phyloP scores from a whole-genome alignment of 768 basidiomycete species.

The Suillus luteus region DNA sequence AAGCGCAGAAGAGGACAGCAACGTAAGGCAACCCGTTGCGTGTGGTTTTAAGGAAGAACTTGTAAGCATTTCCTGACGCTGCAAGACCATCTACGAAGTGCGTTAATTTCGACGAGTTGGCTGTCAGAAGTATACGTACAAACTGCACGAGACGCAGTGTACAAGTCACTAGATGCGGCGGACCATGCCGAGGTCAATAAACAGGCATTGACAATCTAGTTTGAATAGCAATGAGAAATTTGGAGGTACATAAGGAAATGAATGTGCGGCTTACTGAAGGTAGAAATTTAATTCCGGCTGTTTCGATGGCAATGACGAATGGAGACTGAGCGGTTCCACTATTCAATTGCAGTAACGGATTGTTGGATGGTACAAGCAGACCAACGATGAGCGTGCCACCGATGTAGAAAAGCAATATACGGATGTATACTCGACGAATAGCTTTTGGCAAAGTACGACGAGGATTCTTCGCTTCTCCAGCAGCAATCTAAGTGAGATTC shows the following conservation, averaged over 20 bases:
- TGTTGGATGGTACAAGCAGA: slow-evolving; percentile 76
- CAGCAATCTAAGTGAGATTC: slow-evolving; percentile 60
- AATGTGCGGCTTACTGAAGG: slow-evolving; percentile 59
- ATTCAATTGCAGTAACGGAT: slow-evolving; percentile 50
- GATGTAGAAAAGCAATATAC: slow-evolving; percentile 70
- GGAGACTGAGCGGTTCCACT: slow-evolving; percentile 72
- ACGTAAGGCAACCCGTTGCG: too few species aligned
- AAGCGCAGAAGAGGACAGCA: too few species aligned
- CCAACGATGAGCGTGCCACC: slow-evolving; percentile 75
- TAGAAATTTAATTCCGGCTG: slow-evolving; percentile 80
- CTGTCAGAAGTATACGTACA: slow-evolving; percentile 50
- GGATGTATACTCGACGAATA: slow-evolving; percentile 41
- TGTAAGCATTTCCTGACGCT: too few species aligned
- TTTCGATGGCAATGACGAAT: slow-evolving; percentile 87
- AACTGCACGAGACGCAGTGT: slow-evolving; percentile 84
- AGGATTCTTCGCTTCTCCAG: slow-evolving; percentile 91
- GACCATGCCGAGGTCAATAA: slow-evolving; percentile 91
- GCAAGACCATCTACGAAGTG: too few species aligned
- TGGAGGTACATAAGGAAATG: slow-evolving; percentile 8
- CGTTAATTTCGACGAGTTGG: neutral
- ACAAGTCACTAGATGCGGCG: slow-evolving; percentile 86
- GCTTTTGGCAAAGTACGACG: slow-evolving; percentile 60
- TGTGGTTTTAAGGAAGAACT: too few species aligned
- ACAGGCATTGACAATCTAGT: slow-evolving; percentile 75
- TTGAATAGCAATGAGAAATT: slow-evolving; percentile 1